Evolutionary conservation across 225 moss, liverwort and hornwort species (phyloP).

Genomic region (Antitrichia curtipendula): DNA sequence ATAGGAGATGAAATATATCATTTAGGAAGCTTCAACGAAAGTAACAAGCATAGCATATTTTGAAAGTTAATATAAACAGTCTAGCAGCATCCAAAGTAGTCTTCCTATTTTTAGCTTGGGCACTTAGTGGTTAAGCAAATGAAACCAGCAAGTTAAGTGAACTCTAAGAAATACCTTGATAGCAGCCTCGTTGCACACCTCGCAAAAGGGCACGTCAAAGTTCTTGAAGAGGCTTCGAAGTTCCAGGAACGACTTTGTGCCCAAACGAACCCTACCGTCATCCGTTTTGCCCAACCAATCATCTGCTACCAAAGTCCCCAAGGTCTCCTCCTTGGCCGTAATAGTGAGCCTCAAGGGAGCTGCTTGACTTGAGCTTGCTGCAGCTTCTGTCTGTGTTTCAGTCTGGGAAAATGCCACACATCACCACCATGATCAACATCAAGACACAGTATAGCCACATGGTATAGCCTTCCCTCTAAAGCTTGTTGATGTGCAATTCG

Average conservation of each 20-base stretch:
- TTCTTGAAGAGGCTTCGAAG: constrained; percentile 70
- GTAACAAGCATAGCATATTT: not conserved
- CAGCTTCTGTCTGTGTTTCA: constrained; percentile 24
- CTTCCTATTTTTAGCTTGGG: not conserved
- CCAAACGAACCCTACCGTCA: constrained; percentile 51
- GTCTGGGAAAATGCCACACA: constrained; percentile 11
- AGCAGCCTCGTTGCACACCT: constrained; percentile 90
- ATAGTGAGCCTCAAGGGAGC: constrained; percentile 36
- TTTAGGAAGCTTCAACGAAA: not conserved
- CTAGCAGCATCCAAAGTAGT: not conserved
- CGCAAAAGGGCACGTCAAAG: constrained; percentile 78
- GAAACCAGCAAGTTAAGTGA: not conserved
- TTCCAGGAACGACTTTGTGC: constrained; percentile 76
- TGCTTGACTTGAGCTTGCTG: constrained; percentile 32
- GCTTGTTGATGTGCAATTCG: not conserved
- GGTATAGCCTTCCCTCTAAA: not conserved
- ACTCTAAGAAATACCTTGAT: constrained; percentile 49
- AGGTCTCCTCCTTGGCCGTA: constrained; percentile 55
- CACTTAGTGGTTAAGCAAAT: not conserved
- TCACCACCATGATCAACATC: not conserved
- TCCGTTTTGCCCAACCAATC: constrained; percentile 48
- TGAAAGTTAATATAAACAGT: not conserved
- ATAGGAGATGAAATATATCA: not conserved
- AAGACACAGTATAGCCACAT: not conserved
- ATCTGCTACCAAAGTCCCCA: constrained; percentile 37